Evolutionary conservation across 164 flowering plant species (phyloP).

Genomic region (Dillenia suffruticosa): DNA sequence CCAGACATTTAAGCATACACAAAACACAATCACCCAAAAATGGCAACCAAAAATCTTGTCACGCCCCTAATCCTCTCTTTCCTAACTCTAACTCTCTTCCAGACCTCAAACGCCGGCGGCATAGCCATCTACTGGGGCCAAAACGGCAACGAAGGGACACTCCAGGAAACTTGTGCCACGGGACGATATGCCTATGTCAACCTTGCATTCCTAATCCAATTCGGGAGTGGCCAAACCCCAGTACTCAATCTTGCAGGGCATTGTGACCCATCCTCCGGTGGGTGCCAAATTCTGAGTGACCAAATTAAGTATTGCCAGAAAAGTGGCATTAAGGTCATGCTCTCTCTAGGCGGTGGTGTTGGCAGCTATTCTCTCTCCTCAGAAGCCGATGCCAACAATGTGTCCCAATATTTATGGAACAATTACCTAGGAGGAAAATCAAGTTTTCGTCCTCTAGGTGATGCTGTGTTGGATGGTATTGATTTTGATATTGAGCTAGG

Average conservation of each 20-base stretch:
- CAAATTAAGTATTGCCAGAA: slow-evolving; percentile 28
- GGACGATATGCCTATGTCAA: slow-evolving; percentile 27
- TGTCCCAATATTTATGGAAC: slow-evolving; percentile 43
- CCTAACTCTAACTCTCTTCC: slow-evolving; percentile 1
- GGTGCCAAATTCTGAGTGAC: slow-evolving; percentile 21
- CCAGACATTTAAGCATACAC: not conserved
- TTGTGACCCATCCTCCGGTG: slow-evolving; percentile 31
- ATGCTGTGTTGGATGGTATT: slow-evolving; percentile 41
- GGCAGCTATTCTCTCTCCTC: slow-evolving; percentile 47
- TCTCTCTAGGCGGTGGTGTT: slow-evolving; percentile 46
- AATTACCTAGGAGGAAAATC: slow-evolving; percentile 42
- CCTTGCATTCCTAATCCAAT: slow-evolving; percentile 36
- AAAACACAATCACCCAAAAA: not conserved
- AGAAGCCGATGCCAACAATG: slow-evolving; percentile 27
- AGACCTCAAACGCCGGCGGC: slow-evolving; percentile 18
- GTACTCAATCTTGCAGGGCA: slow-evolving; percentile 47
- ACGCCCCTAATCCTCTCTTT: slow-evolving; percentile 2
- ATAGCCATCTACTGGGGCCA: slow-evolving; percentile 57
- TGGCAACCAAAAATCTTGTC: not conserved
- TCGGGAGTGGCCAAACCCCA: slow-evolving; percentile 40
- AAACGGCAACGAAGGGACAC: slow-evolving; percentile 36
- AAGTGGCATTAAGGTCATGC: slow-evolving; percentile 38
- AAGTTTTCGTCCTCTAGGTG: slow-evolving; percentile 34
- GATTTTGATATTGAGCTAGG: slow-evolving; percentile 45
- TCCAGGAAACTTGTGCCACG: slow-evolving; percentile 35